A percentile compares a stretch with the other conserved stretches of the same genome.
phyloP scores from a whole-genome alignment of 441 rosid genomes.

The Populus hybrid region DNA sequence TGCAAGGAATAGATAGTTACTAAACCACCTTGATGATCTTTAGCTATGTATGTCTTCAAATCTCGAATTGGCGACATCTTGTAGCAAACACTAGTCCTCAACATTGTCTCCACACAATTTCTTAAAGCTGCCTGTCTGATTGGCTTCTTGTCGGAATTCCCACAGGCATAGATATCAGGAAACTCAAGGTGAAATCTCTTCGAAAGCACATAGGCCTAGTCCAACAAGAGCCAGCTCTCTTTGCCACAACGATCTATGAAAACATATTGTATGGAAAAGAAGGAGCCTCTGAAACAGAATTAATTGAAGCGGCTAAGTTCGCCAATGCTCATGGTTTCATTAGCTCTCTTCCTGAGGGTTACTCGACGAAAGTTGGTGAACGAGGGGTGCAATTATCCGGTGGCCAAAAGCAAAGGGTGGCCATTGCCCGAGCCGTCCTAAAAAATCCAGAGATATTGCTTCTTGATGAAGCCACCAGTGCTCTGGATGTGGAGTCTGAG shows the following conservation, averaged over 20 bases:
- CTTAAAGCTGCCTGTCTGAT: not conserved
- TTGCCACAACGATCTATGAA: conserved; percentile 76
- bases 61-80: too few species aligned
- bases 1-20: too few species aligned
- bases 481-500: conserved; percentile 77
- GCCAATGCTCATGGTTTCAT: conserved; percentile 84
- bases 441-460: conserved; percentile 82
- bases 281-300: conserved; percentile 74
- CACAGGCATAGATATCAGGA: conserved; percentile 68
- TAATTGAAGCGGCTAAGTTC: conserved; percentile 70
- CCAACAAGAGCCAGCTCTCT: conserved; percentile 93
- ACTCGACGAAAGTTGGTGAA: conserved; percentile 77
- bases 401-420: conserved; percentile 85
- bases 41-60: too few species aligned
- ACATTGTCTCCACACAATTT: not conserved
- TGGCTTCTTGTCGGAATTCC: not conserved
- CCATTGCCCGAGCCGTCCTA: conserved; percentile 82
- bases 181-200: conserved; percentile 57
- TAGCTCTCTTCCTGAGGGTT: conserved; percentile 78
- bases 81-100: not conserved
- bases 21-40: too few species aligned
- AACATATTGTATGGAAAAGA: conserved; percentile 85
- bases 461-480: conserved; percentile 89
- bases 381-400: conserved; percentile 91
- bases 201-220: conserved; percentile 81